Conservation (phyloP, 768 basidiomycete genomes). For the Psilocybe tampanensis region DNA sequence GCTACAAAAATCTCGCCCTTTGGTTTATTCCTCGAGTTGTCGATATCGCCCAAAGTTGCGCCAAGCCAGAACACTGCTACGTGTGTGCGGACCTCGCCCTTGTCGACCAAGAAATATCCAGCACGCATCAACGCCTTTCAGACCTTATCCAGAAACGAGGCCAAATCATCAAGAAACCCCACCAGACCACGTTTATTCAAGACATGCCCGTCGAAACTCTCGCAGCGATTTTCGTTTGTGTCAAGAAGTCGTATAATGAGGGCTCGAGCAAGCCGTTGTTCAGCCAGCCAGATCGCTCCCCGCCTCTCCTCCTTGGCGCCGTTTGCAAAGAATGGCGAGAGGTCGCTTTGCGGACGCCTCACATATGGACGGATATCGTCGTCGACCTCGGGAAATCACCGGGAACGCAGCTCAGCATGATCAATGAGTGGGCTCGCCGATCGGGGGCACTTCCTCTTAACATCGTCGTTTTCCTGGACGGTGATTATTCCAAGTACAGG, state of each 20-base stretch:
- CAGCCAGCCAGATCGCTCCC: not conserved
- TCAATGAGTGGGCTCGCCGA: not conserved
- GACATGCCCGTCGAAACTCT: not conserved
- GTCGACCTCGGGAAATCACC: not conserved
- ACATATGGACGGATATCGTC: not conserved
- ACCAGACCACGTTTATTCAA: not conserved
- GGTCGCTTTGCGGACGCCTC: not conserved
- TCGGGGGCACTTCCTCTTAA: not conserved
- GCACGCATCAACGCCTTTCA: not conserved
- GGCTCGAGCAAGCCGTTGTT: not conserved
- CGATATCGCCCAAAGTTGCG: too few relatives aligned
- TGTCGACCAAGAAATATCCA: not conserved
- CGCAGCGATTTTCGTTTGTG: not conserved
- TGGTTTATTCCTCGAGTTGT: too few relatives aligned
- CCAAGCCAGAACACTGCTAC: too few relatives aligned
- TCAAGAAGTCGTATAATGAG: not conserved
- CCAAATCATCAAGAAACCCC: not conserved
- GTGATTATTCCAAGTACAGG: too few relatives aligned
- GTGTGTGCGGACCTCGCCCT: too few relatives aligned
- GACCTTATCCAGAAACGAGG: not conserved
- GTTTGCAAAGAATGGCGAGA: not conserved
- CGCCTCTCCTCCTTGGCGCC: not conserved
- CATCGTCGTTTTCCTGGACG: not conserved
- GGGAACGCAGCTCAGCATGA: not conserved
- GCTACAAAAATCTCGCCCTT: too few relatives aligned